Conservation (phyloP, 352 stramenopile genomes). For the Pythium angustatum region DNA sequence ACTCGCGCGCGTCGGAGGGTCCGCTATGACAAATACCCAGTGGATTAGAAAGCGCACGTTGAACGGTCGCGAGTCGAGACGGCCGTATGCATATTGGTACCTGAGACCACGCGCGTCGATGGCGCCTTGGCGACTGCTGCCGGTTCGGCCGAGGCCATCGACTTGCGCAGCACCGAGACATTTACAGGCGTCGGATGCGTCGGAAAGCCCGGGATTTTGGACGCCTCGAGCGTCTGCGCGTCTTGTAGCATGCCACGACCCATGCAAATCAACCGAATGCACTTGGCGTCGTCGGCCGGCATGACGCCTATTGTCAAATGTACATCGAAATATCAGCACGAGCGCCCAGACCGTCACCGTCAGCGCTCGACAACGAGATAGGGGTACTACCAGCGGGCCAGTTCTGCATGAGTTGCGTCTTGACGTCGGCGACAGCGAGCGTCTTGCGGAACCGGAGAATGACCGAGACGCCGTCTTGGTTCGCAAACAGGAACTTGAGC, state of each 20-base stretch:
- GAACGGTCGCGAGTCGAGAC: too few species aligned
- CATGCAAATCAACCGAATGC: constrained; percentile 94
- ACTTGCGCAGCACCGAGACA: constrained; percentile 78
- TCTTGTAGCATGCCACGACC: constrained; percentile 92
- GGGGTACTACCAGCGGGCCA: constrained; percentile 48
- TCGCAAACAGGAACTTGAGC: constrained; percentile 87
- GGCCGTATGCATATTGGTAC: neutral
- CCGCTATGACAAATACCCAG: constrained; percentile 7
- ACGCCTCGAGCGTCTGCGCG: constrained; percentile 77
- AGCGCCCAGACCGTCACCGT: neutral
- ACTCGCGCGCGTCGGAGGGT: constrained; percentile 30
- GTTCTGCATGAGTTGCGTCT: constrained; percentile 61
- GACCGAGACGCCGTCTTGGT: constrained; percentile 74
- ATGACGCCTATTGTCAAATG: constrained; percentile 55
- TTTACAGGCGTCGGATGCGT: constrained; percentile 96
- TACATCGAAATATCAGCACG: too few species aligned
- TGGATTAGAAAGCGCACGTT: too few species aligned
- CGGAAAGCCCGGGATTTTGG: constrained; percentile 90
- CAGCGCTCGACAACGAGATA: constrained; percentile 29
- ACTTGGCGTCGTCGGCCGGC: constrained; percentile 51
- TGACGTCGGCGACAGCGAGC: constrained; percentile 57
- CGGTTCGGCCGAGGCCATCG: constrained; percentile 16
- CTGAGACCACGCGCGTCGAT: neutral
- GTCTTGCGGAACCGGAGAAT: constrained; percentile 56
- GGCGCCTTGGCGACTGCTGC: constrained; percentile 15